These are phyloP conservation scores for Avena eriantha DNA, from an alignment of 176 grass and related monocot genomes.

Conservation along the genomic window DNA sequence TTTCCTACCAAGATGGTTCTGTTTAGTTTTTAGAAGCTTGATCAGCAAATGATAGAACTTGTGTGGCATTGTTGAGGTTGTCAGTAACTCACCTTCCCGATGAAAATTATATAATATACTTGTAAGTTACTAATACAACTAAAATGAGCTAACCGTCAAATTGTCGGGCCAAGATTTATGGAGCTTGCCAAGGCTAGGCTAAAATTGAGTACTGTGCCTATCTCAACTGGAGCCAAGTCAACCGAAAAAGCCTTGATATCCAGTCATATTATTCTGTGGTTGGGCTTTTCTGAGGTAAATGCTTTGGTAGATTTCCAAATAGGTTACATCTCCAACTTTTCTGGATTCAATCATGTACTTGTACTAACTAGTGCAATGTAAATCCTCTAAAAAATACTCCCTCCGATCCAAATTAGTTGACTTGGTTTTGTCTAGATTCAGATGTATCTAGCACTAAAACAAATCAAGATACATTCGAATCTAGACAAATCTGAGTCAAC, in stretches of 20 bases:
- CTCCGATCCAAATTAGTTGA: too few relatives aligned
- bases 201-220: not conserved
- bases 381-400: not conserved
- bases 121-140: not conserved
- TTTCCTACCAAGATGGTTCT: not conserved
- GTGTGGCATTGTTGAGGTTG: not conserved
- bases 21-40: not conserved
- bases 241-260: not conserved
- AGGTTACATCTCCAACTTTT: not conserved
- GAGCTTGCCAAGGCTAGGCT: not conserved
- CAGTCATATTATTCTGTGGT: not conserved
- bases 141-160: slow-evolving; percentile 1
- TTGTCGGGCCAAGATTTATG: not conserved
- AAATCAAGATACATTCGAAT: too few relatives aligned
- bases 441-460: too few relatives aligned
- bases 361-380: not conserved
- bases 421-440: too few relatives aligned
- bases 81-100: not conserved
- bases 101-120: not conserved
- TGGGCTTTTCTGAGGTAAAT: not conserved
- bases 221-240: not conserved
- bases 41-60: not conserved
- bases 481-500: too few relatives aligned
- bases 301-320: not conserved
- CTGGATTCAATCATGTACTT: not conserved